A percentile compares a stretch with the other conserved stretches of the same genome.
These are phyloP conservation scores for Boletus subcaerulescens DNA, from an alignment of 768 basidiomycete species.

Conservation along the genomic window DNA sequence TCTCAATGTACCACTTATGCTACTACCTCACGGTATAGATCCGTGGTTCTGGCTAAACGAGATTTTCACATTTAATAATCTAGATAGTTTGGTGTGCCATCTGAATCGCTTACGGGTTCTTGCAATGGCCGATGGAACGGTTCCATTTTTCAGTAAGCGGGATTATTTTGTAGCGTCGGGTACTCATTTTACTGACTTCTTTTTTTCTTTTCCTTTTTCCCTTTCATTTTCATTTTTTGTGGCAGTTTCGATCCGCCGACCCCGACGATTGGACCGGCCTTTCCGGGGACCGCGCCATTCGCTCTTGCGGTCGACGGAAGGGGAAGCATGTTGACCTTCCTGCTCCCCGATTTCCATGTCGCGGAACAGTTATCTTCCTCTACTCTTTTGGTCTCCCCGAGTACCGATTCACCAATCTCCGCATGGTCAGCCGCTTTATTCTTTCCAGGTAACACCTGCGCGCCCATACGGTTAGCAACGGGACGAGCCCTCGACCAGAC, in stretches of 20 bases:
- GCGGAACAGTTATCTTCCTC: background rate
- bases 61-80: constrained; percentile 21
- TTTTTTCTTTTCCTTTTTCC: background rate
- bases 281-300: background rate
- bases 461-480: background rate
- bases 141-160: constrained; percentile 23
- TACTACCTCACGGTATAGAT: constrained; percentile 24
- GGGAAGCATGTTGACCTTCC: background rate
- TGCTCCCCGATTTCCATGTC: background rate
- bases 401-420: background rate
- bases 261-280: background rate
- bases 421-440: too few relatives aligned
- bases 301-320: background rate
- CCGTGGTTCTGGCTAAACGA: constrained; percentile 19
- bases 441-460: constrained; percentile 5
- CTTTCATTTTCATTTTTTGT: background rate
- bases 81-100: constrained; percentile 25
- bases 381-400: background rate
- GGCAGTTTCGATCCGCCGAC: constrained; percentile 5
- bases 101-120: constrained; percentile 13
- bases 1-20: constrained; percentile 29
- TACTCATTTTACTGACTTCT: constrained; percentile 15
- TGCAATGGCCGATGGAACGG: background rate
- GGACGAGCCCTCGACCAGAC: background rate
- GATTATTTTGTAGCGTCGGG: constrained; percentile 5